Evolutionary conservation across 352 stramenopile genomes (phyloP), one percentile per base, ranked within the genome.

Genomic region (Paralagenidium karlingii): DNA sequence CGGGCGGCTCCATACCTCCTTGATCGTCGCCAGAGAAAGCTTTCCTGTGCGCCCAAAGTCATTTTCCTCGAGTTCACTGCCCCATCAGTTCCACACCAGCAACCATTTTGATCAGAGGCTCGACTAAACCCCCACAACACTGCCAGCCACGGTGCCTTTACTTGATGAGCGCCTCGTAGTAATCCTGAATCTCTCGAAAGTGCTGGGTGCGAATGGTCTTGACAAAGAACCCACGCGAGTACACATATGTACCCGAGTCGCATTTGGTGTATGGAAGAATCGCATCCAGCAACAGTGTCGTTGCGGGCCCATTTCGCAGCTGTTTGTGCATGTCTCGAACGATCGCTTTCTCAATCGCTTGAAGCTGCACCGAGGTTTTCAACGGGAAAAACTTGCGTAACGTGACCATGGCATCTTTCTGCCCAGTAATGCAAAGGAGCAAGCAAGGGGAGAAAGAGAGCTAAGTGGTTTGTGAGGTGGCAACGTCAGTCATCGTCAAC

Each of bases 101-200:
- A 31, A 38, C 30, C 13, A 39, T 41, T 4, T 8, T 34, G 2
- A 29, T 13, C 22, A 15, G 22, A 16, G 8, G 8, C 24, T 15
- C 19, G 41, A 19, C 8, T 9, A 1, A 32, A 8, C 18, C 13
- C 18, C n/a, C 39, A 15, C 6, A 16, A 36, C 2, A 18, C 49
- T 21, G 19, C 50, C 45, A 25, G 34, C 12, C 22, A 46, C 16
- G 16, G 45, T 24, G 22, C 28, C 29, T 8, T 31, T 42, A 87
- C 74, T 59, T 62, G 2, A 62, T 31, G 3, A 89, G 51, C 5
- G 65, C 48, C 5, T 47, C 26, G 34, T 86, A 85, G 30, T 81
- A 86, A 31, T 86, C 71, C 37, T 84, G 69, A 29, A 89, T 83
- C 49, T 89, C 71, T 42, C 84, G 84, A 26, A 83, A 85, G 29